Evolutionary conservation across 352 stramenopile genomes (phyloP), one percentile per base, ranked within the genome.

Genomic region (Globisporangium sylvaticum): DNA sequence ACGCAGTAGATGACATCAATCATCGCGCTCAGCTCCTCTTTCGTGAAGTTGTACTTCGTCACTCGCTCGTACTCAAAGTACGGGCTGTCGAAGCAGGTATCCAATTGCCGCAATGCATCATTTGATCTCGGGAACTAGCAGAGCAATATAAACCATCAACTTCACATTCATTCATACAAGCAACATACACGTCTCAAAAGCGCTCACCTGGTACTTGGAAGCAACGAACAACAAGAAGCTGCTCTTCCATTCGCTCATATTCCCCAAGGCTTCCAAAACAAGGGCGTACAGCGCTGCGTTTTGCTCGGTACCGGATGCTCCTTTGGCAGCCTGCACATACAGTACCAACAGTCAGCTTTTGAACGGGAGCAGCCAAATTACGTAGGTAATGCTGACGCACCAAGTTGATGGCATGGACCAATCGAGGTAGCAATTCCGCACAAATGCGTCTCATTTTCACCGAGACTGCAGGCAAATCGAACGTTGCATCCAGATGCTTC

Each of bases 41-140:
- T 48, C 0, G 74, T 81, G 58, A 90, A 96, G 57, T 94, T 96
- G 66, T 91, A 75, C 39, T 80, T 80, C 4, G 89, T 81, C 18
- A 88, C 79, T 1, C 76, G 80, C 70, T 91, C 87, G 31, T 96
- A 97, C 54, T 87, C 77, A 22, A 83, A 57, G 46, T 73, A 80
- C 1, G 78, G 72, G 22, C 68, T 83, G 27, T 78, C 68, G 57
- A 78, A 64, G 7, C 39, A 53, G 18, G 65, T 62, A 18, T 70
- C 71, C 29, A 71, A 63, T 34, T 77, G 64, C 14, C 65, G 74
- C 27, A 79, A 56, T 22, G 58, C 59, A 18, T 77, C 69, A 29
- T 73, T 77, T 14, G 64, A 69, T 61, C 70, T 79, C 39, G 79
- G 78, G 25, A 62, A 76, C 81, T 83, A 22, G 4, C 20, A 22